Conservation (phyloP, 192 early-diverging fungal genomes). For the Podila minutissima region DNA sequence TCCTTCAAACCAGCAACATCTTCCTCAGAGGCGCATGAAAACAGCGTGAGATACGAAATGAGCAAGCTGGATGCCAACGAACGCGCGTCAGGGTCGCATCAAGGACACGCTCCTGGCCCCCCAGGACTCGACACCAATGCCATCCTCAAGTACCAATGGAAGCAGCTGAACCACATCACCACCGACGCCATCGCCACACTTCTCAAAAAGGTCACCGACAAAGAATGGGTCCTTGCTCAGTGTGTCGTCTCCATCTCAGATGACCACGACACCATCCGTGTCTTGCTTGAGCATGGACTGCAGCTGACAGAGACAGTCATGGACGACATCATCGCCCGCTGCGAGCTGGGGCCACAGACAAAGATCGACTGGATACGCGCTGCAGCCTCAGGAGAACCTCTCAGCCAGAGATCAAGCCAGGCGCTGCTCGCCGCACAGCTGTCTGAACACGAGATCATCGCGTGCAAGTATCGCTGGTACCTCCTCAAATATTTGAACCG, state of each 20-base stretch:
- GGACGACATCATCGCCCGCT: constrained; percentile 51
- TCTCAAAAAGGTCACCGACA: constrained; percentile 63
- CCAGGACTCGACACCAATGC: constrained; percentile 65
- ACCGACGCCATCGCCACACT: constrained; percentile 41
- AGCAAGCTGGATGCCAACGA: constrained; percentile 60
- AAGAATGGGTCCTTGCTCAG: constrained; percentile 66
- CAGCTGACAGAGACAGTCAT: constrained; percentile 56
- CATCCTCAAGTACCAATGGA: constrained; percentile 72
- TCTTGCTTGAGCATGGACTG: constrained; percentile 64
- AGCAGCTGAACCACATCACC: constrained; percentile 24
- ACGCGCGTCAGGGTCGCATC: constrained; percentile 50
- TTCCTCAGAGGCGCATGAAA: constrained; percentile 38
- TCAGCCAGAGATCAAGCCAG: neutral
- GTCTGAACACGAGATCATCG: constrained; percentile 45
- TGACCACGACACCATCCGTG: constrained; percentile 32
- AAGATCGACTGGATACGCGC: constrained; percentile 42
- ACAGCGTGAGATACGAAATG: constrained; percentile 16
- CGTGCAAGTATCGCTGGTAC: constrained; percentile 61
- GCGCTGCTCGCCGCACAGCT: constrained; percentile 14
- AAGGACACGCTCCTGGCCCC: constrained; percentile 55
- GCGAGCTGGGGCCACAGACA: constrained; percentile 13
- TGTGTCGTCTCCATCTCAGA: constrained; percentile 58
- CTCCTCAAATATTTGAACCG: constrained; percentile 71
- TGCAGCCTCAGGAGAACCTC: constrained; percentile 19
- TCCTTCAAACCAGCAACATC: constrained; percentile 29